These are phyloP conservation scores for Amoebophrya sp. DNA, from an alignment of 169 alveolate species.

Conservation along the genomic window DNA sequence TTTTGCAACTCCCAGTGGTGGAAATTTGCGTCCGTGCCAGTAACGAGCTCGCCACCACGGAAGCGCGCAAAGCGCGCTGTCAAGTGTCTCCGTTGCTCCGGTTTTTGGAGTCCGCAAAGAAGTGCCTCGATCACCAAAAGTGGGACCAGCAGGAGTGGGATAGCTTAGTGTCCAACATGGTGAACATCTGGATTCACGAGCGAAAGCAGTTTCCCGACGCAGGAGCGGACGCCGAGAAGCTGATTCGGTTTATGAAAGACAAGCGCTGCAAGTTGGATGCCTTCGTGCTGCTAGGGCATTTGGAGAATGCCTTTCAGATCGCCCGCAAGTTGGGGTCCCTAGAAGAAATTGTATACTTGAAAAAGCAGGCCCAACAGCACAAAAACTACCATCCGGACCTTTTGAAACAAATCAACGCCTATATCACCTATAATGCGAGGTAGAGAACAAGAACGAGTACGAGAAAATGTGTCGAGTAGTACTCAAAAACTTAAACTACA, in stretches of 20 bases:
- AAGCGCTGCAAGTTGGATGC: not conserved
- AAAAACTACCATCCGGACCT: not conserved
- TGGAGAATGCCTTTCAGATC: not conserved
- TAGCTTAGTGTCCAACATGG: not conserved
- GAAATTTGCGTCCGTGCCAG: not conserved
- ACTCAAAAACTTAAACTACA: too few species aligned
- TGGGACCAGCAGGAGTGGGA: not conserved
- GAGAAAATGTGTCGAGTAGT: too few species aligned
- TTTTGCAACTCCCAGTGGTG: not conserved
- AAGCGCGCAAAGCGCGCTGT: not conserved
- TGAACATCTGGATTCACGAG: conserved; percentile 17
- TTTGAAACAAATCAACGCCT: not conserved
- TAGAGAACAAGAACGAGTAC: too few species aligned
- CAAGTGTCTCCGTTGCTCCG: not conserved
- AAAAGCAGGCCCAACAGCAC: not conserved
- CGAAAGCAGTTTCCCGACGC: not conserved
- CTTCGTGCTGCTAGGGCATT: not conserved
- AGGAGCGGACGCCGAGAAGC: not conserved
- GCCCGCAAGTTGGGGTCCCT: not conserved
- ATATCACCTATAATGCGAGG: not conserved
- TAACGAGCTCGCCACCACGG: not conserved
- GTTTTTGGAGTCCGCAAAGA: not conserved
- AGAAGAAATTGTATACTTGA: not conserved
- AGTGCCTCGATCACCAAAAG: too few species aligned
- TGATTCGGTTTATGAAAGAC: not conserved